Conservation (phyloP, 768 basidiomycete genomes). For the Paxillus involutus region DNA sequence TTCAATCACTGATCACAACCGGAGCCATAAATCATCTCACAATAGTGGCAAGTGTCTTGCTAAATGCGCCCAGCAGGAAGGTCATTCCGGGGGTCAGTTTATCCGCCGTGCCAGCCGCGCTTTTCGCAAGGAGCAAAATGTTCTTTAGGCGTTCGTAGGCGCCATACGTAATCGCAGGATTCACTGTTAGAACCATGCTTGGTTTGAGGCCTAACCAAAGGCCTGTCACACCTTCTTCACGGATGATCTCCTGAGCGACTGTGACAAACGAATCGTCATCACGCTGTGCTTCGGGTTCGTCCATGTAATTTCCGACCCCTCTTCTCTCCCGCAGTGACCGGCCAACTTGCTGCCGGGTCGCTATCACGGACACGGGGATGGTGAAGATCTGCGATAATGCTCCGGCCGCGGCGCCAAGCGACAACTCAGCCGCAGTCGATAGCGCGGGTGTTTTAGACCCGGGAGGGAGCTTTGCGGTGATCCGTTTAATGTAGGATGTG, state of each 20-base stretch:
- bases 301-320: neutral
- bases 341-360: slow-evolving; percentile 94
- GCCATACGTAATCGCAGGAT: slow-evolving; percentile 98
- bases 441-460: slow-evolving; percentile 62
- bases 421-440: slow-evolving; percentile 77
- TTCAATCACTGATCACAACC: neutral
- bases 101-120: slow-evolving; percentile 38
- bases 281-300: slow-evolving; percentile 6
- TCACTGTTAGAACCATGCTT: slow-evolving; percentile 91
- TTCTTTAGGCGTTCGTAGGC: slow-evolving; percentile 90
- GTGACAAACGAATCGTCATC: slow-evolving; percentile 72
- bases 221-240: slow-evolving; percentile 83
- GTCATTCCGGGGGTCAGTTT: slow-evolving; percentile 78
- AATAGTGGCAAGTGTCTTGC: slow-evolving; percentile 94
- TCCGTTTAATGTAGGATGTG: slow-evolving; percentile 73
- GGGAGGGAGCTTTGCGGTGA: slow-evolving; percentile 55
- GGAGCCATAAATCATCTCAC: slow-evolving; percentile 44
- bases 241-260: slow-evolving; percentile 83
- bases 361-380: slow-evolving; percentile 96
- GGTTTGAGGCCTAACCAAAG: slow-evolving; percentile 95
- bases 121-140: slow-evolving; percentile 57
- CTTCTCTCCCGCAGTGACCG: slow-evolving; percentile 25
- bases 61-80: slow-evolving; percentile 87
- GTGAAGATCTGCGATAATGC: slow-evolving; percentile 97
- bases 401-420: slow-evolving; percentile 89